Percentiles rank a stretch among this genome's conserved stretches.
Conservation (phyloP, 2,329 filamentous ascomycete species). For the Scleromitrula shiraiana region DNA sequence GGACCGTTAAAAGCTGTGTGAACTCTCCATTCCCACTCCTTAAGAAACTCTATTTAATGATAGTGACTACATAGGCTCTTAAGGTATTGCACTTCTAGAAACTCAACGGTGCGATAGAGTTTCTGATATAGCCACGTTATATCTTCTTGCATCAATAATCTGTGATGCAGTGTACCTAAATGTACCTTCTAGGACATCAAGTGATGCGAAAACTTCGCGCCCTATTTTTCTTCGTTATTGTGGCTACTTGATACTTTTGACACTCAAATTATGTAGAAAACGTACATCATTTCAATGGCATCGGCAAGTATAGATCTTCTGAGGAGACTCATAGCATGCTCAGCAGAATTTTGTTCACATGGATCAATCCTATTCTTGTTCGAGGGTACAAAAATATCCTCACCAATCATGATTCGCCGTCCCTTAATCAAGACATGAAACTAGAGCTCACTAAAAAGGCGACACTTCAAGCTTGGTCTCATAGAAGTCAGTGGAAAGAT, state of each 20-base stretch:
- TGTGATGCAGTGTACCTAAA: not conserved
- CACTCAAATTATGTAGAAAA: constrained; percentile 13
- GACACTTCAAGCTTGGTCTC: constrained; percentile 14
- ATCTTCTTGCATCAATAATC: not conserved
- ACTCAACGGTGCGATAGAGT: not conserved
- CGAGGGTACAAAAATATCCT: constrained; percentile 17
- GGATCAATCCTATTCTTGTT: constrained; percentile 21
- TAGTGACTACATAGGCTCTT: not conserved
- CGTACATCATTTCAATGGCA: not conserved
- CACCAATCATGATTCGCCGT: constrained; percentile 16
- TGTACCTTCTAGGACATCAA: not conserved
- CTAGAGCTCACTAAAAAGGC: constrained; percentile 12
- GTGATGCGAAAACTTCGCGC: not conserved
- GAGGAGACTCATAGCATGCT: constrained; percentile 17
- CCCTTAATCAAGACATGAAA: constrained; percentile 12
- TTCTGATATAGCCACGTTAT: not conserved
- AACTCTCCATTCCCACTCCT: not conserved
- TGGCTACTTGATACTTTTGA: constrained; percentile 5
- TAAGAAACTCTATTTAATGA: not conserved
- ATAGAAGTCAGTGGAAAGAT: constrained; percentile 13
- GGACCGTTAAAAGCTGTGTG: not conserved
- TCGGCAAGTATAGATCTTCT: constrained; percentile 1
- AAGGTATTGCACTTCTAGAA: not conserved
- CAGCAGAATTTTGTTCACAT: constrained; percentile 15
- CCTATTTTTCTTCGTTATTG: not conserved